These are phyloP conservation scores for Stevia rebaudiana DNA, from an alignment of 140 eudicot genomes.

Conservation along the genomic window DNA sequence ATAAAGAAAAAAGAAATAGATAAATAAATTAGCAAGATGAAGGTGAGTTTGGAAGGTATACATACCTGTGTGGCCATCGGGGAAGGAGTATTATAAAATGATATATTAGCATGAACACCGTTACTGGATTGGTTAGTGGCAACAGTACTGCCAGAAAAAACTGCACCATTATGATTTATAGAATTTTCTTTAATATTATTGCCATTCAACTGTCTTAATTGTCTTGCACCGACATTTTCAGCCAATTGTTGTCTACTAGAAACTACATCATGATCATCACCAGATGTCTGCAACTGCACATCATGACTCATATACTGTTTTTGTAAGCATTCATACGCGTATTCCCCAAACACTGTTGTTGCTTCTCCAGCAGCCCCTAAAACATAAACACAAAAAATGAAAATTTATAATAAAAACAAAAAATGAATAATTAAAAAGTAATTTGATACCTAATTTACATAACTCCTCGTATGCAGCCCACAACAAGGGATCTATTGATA, in stretches of 20 bases:
- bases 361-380: constrained; percentile 95
- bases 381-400: constrained; percentile 12
- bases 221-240: constrained; percentile 75
- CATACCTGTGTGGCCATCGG: constrained; percentile 84
- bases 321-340: constrained; percentile 69
- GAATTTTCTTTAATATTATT: constrained; percentile 51
- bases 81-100: constrained; percentile 86
- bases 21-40: background rate
- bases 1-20: background rate
- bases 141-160: constrained; percentile 21
- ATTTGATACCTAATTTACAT: constrained; percentile 64
- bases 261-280: constrained; percentile 45
- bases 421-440: background rate
- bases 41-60: constrained; percentile 16
- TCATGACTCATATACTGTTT: constrained; percentile 64
- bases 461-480: constrained; percentile 99
- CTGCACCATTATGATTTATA: constrained; percentile 52
- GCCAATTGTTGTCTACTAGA: constrained; percentile 44
- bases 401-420: background rate
- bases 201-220: constrained; percentile 41
- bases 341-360: constrained; percentile 72
- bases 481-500: constrained; percentile 79
- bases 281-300: constrained; percentile 34
- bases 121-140: constrained; percentile 42
- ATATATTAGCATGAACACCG: constrained; percentile 53